Percentiles rank a stretch among this genome's conserved stretches.
phyloP scores from a whole-genome alignment of 108 stramenopile species.

The Skeletonema menzelii region DNA sequence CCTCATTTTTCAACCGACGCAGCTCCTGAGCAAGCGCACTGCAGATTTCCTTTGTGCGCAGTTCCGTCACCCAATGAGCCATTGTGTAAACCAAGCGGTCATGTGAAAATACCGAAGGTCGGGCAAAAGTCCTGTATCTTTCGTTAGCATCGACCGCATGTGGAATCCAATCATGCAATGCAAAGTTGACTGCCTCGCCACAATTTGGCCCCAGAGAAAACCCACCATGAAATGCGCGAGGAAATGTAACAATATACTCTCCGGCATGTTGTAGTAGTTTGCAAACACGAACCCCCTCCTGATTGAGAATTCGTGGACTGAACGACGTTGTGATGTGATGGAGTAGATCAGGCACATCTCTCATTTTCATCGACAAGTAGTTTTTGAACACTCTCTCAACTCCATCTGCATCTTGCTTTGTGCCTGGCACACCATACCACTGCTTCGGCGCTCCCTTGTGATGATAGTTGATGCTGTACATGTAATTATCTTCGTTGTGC shows the following conservation, averaged over 20 bases:
- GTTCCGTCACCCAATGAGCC: slow-evolving; percentile 78
- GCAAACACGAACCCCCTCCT: slow-evolving; percentile 87
- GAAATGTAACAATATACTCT: slow-evolving; percentile 97
- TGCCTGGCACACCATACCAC: slow-evolving; percentile 96
- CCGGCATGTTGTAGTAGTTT: slow-evolving; percentile 90
- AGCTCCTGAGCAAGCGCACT: slow-evolving; percentile 63
- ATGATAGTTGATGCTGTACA: slow-evolving; percentile 98
- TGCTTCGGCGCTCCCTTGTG: slow-evolving; percentile 96
- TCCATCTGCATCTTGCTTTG: slow-evolving; percentile 76
- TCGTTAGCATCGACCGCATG: slow-evolving; percentile 92
- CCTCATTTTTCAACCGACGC: slow-evolving; percentile 73
- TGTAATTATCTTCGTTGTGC: slow-evolving; percentile 99
- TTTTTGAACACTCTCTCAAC: slow-evolving; percentile 88
- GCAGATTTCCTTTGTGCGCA: slow-evolving; percentile 62
- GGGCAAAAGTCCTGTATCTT: slow-evolving; percentile 84
- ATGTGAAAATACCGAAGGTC: slow-evolving; percentile 90
- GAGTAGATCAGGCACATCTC: slow-evolving; percentile 89
- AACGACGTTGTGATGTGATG: slow-evolving; percentile 96
- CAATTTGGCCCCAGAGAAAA: slow-evolving; percentile 95
- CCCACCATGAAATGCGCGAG: slow-evolving; percentile 95
- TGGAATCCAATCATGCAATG: slow-evolving; percentile 92
- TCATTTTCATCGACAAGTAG: slow-evolving; percentile 90
- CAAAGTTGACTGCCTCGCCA: slow-evolving; percentile 96
- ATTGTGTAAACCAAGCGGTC: slow-evolving; percentile 91
- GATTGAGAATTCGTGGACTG: slow-evolving; percentile 82